These are phyloP conservation scores for Eragrostis nindensis DNA, from an alignment of 176 grass and related monocot genomes.

Conservation along the genomic window DNA sequence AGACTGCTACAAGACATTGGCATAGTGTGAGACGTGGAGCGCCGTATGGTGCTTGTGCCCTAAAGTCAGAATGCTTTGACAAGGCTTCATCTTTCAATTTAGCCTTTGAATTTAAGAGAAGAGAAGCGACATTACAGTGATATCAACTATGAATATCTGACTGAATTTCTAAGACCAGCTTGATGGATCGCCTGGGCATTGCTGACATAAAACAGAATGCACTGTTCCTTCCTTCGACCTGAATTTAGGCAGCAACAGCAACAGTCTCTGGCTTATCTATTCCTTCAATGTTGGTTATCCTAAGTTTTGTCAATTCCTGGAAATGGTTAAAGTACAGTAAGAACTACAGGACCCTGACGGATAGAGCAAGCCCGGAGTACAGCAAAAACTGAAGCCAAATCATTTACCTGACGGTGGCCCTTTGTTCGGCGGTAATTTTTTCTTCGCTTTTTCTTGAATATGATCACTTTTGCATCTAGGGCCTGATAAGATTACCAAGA, in stretches of 20 bases:
- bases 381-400: background rate
- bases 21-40: slow-evolving; percentile 2
- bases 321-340: slow-evolving; percentile 40
- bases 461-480: slow-evolving; percentile 96
- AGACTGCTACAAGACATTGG: slow-evolving; percentile 12
- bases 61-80: background rate
- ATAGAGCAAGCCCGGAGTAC: background rate
- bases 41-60: background rate
- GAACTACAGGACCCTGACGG: slow-evolving; percentile 25
- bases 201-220: slow-evolving; percentile 22
- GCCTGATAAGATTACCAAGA: slow-evolving; percentile 51
- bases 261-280: slow-evolving; percentile 61
- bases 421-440: slow-evolving; percentile 98
- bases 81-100: slow-evolving; percentile 37
- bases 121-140: slow-evolving; percentile 5
- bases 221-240: slow-evolving; percentile 9
- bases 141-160: slow-evolving; percentile 16
- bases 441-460: slow-evolving; percentile 99
- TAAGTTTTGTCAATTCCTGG: slow-evolving; percentile 94
- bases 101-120: slow-evolving; percentile 26
- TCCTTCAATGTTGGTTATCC: slow-evolving; percentile 92
- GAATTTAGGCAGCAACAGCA: slow-evolving; percentile 63
- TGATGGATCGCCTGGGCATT: slow-evolving; percentile 9
- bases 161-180: slow-evolving; percentile 25
- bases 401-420: slow-evolving; percentile 88